Evolutionary conservation across 352 stramenopile genomes (phyloP).

Genomic region (Phytopythium kandeliae): DNA sequence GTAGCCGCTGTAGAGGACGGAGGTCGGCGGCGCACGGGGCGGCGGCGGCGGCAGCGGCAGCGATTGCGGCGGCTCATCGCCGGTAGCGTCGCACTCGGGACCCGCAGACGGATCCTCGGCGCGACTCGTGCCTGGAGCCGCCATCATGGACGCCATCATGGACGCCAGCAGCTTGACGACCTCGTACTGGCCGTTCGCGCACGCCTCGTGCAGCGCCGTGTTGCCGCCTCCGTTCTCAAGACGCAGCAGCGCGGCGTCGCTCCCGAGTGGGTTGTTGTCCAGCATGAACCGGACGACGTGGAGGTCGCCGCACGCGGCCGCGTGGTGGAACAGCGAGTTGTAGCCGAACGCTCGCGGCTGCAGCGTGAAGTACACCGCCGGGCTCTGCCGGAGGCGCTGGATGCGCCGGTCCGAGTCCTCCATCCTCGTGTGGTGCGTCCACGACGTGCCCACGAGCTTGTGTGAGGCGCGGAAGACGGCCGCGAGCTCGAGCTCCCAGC

Average conservation of each 20-base stretch:
- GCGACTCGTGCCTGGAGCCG: background rate
- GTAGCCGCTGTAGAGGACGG: constrained; percentile 42
- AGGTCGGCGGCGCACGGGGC: background rate
- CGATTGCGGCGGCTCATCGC: background rate
- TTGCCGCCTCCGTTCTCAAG: constrained; percentile 48
- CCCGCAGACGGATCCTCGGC: background rate
- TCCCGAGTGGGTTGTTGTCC: constrained; percentile 11
- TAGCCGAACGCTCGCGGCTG: constrained; percentile 45
- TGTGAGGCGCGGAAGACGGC: constrained; percentile 32
- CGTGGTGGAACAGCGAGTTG: constrained; percentile 72
- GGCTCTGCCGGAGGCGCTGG: constrained; percentile 34
- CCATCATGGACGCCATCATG: too few relatives aligned
- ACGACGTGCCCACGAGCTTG: constrained; percentile 14
- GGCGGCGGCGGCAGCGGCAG: background rate
- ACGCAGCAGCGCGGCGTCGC: constrained; percentile 22
- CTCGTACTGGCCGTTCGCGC: constrained; percentile 52
- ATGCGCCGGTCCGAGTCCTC: constrained; percentile 67
- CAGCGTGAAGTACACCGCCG: constrained; percentile 44
- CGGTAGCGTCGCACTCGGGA: constrained; percentile 3
- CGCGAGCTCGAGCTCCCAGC: constrained; percentile 41
- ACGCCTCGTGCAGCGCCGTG: constrained; percentile 70
- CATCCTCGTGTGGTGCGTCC: constrained; percentile 53
- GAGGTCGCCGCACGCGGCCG: constrained; percentile 56
- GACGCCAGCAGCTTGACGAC: constrained; percentile 63
- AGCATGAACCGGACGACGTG: constrained; percentile 80